A percentile compares a stretch with the other conserved stretches of the same genome.
Evolutionary conservation across 2,329 filamentous ascomycete species (phyloP).

Genomic region (Ophiostoma triangulosporum): DNA sequence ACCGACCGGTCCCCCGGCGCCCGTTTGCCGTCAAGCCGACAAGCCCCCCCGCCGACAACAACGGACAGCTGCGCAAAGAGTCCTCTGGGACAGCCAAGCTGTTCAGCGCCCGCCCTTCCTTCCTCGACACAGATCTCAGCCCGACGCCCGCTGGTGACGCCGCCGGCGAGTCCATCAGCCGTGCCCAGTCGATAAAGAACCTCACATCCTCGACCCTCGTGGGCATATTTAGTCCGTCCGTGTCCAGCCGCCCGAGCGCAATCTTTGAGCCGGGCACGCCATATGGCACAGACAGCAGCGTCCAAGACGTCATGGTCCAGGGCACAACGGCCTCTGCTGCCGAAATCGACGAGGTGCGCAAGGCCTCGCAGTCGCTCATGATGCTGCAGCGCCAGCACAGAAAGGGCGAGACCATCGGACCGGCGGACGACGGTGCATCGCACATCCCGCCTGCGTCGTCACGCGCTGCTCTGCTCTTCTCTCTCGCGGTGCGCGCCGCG

Average conservation of each 20-base stretch:
- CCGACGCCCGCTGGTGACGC: slow-evolving; percentile 18
- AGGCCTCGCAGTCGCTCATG: slow-evolving; percentile 12
- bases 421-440: neutral
- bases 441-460: slow-evolving; percentile 18
- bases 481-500: slow-evolving; percentile 41
- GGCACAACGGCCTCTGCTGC: neutral
- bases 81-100: slow-evolving; percentile 2
- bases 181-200: slow-evolving; percentile 69
- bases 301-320: neutral
- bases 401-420: neutral
- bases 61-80: neutral
- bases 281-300: slow-evolving; percentile 52
- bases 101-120: neutral
- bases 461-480: slow-evolving; percentile 26
- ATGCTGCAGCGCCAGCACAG: slow-evolving; percentile 11
- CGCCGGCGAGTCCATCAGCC: slow-evolving; percentile 34
- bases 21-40: slow-evolving; percentile 47
- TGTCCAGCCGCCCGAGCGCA: slow-evolving; percentile 8
- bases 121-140: neutral
- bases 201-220: slow-evolving; percentile 80
- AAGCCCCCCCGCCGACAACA: slow-evolving; percentile 24
- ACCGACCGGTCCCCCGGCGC: slow-evolving; percentile 56
- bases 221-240: slow-evolving; percentile 70
- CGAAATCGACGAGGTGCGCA: slow-evolving; percentile 12
- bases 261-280: slow-evolving; percentile 48